Evolutionary conservation across 1,284 basidiomycete species (phyloP).

Genomic region (Apiotrichum montevideense): DNA sequence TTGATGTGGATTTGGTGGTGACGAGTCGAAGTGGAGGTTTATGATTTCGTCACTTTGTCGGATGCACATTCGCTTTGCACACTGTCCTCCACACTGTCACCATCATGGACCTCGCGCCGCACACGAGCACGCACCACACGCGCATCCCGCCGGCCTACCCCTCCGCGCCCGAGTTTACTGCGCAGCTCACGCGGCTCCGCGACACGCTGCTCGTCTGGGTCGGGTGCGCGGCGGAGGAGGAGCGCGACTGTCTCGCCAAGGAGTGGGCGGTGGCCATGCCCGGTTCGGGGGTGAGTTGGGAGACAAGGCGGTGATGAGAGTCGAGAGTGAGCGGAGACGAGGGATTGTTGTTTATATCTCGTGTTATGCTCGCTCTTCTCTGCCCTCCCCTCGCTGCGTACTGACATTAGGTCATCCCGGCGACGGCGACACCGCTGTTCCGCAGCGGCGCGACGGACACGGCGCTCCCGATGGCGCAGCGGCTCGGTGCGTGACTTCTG

Average conservation of each 20-base stretch:
- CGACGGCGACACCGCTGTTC: slow-evolving; percentile 61
- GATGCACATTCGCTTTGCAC: not conserved
- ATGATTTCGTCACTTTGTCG: not conserved
- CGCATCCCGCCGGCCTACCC: slow-evolving; percentile 31
- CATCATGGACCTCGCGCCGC: slow-evolving; percentile 11
- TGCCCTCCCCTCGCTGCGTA: no score
- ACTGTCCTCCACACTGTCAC: slow-evolving; percentile 26
- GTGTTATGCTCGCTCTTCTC: no score
- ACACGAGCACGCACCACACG: slow-evolving; percentile 29
- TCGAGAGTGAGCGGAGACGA: not conserved
- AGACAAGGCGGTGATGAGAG: not conserved
- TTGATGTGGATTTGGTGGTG: not conserved
- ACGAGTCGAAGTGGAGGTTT: not conserved
- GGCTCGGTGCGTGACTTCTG: slow-evolving; percentile 58
- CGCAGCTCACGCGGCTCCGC: slow-evolving; percentile 63
- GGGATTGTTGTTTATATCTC: no score
- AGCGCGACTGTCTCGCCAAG: slow-evolving; percentile 52
- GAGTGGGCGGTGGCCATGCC: slow-evolving; percentile 87
- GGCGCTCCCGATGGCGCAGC: slow-evolving; percentile 65
- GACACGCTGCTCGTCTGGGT: slow-evolving; percentile 78
- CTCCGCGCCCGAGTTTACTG: slow-evolving; percentile 55
- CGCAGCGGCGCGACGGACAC: slow-evolving; percentile 60
- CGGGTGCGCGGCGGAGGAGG: slow-evolving; percentile 49
- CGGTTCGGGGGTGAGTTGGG: slow-evolving; percentile 46
- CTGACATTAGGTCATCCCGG: slow-evolving; percentile 44